Evolutionary conservation across 768 basidiomycete species (phyloP).

Genomic region (Panaeolus cyanescens): DNA sequence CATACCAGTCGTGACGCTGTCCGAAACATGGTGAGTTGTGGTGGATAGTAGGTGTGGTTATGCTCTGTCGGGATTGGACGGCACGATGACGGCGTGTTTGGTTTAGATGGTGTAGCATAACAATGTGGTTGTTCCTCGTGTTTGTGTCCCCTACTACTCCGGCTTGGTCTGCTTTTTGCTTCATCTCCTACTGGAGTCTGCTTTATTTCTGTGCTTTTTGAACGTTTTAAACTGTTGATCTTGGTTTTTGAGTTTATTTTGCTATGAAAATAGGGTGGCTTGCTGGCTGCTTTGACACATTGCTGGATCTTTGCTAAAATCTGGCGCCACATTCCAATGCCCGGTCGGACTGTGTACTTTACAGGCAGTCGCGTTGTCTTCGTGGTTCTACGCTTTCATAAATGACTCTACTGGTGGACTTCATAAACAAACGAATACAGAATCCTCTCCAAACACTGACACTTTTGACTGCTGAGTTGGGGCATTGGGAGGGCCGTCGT

Average conservation of each 20-base stretch:
- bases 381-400: too few relatives aligned
- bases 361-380: too few relatives aligned
- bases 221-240: background rate
- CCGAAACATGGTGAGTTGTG: constrained; percentile 29
- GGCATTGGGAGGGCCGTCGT: too few relatives aligned
- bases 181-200: background rate
- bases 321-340: too few relatives aligned
- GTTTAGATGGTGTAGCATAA: constrained; percentile 11
- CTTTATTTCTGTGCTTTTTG: background rate
- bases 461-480: too few relatives aligned
- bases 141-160: background rate
- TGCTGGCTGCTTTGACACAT: background rate
- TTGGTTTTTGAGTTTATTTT: background rate
- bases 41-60: constrained; percentile 7
- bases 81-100: constrained; percentile 24
- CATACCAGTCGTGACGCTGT: constrained; percentile 33
- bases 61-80: constrained; percentile 23
- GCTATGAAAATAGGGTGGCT: background rate
- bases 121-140: background rate
- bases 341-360: too few relatives aligned
- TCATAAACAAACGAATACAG: too few relatives aligned
- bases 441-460: too few relatives aligned
- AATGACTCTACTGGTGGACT: too few relatives aligned
- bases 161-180: background rate
- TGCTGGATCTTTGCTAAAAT: too few relatives aligned